Base-by-base conservation (phyloP, 2,329 filamentous ascomycete genomes). In the Fonsecaea monophora region DNA sequence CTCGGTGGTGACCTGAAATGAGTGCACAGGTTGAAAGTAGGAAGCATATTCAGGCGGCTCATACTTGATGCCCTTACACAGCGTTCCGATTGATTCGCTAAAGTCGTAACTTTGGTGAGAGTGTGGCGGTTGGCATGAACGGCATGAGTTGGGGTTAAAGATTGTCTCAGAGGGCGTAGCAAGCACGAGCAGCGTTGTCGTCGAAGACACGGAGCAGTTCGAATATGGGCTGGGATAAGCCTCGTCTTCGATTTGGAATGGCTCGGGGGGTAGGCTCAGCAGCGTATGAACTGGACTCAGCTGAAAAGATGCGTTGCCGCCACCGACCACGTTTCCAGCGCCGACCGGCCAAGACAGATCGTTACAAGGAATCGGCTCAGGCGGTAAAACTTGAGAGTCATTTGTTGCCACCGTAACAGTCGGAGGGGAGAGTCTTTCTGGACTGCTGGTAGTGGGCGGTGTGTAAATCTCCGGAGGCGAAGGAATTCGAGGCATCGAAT, bases 41-140 rank as follows among this genome's bases (percentile, higher is more conserved):
- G 21, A 9, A 25, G 45, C 12, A 25, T 50, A 50, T 3, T 30
- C 45, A 10, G 45, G 45, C 13, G 18, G 45, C 18, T 50, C 45
- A 50, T 30, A 25, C 45, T 50, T 50, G 45, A 50, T 50, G 5
- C 18, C 45, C 21, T 50, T 50, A 50, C 45, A 50, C 10, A 62
- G 59, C 32, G 45, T 53, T 21, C 53, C 50, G 59, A 62, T 53
- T 21, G 48, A 37, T 38, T 54, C 59, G 32, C 48, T 54, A 35
- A 62, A 62, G 18, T 62, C 59, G 34, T 50, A 62, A 35, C 53
- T 50, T 37, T 37, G 34, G 53, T 62, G 59, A 40, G n/a, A 9
- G 21, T 64, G 50, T 4, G 54, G 34, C 34, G 62, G 62, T 35
- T 12, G 32, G 21, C 54, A 53, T 53, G 21, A 8, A 30, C 25